Evolutionary conservation across 164 flowering plant species (phyloP).

Genomic region (Magnolia changhungtana): DNA sequence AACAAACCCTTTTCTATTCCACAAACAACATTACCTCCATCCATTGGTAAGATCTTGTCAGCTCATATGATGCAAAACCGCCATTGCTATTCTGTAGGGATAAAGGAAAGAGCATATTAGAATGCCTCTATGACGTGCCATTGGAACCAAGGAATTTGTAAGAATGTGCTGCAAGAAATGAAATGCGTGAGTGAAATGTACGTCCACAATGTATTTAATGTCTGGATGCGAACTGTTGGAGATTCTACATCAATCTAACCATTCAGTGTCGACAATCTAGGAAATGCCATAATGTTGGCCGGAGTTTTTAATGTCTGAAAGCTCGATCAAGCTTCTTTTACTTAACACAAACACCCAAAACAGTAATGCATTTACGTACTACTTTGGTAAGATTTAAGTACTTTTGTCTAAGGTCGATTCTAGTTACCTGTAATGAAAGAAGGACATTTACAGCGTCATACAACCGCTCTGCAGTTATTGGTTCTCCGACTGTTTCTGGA

Average conservation of each 20-base stretch:
- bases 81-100: slow-evolving; percentile 41
- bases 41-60: slow-evolving; percentile 53
- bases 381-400: too few species aligned
- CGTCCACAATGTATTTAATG: slow-evolving; percentile 29
- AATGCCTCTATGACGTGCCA: not conserved
- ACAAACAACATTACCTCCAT: slow-evolving; percentile 36
- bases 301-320: too few species aligned
- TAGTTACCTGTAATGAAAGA: slow-evolving; percentile 62
- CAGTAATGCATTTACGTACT: not conserved
- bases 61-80: slow-evolving; percentile 60
- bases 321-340: not conserved
- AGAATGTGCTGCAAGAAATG: slow-evolving; percentile 34
- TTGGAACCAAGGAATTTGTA: not conserved
- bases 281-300: not conserved
- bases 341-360: not conserved
- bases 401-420: not conserved
- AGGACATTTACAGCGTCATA: slow-evolving; percentile 68
- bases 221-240: slow-evolving; percentile 25
- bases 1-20: not conserved
- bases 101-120: not conserved
- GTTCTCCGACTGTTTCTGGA: slow-evolving; percentile 46
- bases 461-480: slow-evolving; percentile 31
- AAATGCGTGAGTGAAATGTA: slow-evolving; percentile 40
- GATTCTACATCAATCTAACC: not conserved
- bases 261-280: not conserved